Conservation (phyloP, 1,284 basidiomycete genomes). For the Tilletia walkeri region DNA sequence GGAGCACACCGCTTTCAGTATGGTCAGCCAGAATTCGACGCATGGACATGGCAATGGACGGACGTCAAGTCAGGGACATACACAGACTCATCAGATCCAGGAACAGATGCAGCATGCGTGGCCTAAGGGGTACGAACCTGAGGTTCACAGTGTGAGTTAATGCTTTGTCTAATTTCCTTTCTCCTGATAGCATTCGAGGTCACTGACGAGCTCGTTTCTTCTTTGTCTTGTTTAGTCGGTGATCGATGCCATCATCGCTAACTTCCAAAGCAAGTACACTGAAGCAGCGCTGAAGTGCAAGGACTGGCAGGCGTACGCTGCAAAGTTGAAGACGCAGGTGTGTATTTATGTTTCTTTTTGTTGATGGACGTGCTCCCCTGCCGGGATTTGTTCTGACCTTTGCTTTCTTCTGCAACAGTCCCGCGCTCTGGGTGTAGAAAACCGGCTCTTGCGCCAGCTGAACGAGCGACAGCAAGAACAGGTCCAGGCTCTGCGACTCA, state of each 20-base stretch:
- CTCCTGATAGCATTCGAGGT: neutral
- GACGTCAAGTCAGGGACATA: neutral
- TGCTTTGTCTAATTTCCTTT: neutral
- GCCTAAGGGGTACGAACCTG: constrained; percentile 10
- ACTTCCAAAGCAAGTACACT: constrained; percentile 41
- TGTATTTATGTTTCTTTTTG: neutral
- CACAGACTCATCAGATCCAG: neutral
- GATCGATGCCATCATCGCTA: constrained; percentile 39
- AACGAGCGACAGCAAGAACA: constrained; percentile 19
- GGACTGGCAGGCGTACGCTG: constrained; percentile 45
- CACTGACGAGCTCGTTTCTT: neutral
- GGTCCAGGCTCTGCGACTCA: neutral
- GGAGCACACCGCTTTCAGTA: constrained; percentile 11
- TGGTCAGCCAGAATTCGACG: constrained; percentile 8
- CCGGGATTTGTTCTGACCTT: no score
- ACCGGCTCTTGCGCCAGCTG: constrained; percentile 36
- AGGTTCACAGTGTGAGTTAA: constrained; percentile 22
- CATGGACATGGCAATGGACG: neutral
- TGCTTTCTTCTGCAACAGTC: constrained; percentile 17
- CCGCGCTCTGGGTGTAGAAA: constrained; percentile 39
- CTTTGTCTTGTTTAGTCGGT: constrained; percentile 23
- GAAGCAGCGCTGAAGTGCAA: constrained; percentile 46
- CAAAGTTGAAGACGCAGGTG: constrained; percentile 37
- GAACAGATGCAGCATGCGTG: neutral
- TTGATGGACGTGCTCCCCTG: no score